A percentile compares a stretch with the other conserved stretches of the same genome.
Evolutionary conservation across 768 basidiomycete genomes (phyloP).

Genomic region (Phylloporus sp.): DNA sequence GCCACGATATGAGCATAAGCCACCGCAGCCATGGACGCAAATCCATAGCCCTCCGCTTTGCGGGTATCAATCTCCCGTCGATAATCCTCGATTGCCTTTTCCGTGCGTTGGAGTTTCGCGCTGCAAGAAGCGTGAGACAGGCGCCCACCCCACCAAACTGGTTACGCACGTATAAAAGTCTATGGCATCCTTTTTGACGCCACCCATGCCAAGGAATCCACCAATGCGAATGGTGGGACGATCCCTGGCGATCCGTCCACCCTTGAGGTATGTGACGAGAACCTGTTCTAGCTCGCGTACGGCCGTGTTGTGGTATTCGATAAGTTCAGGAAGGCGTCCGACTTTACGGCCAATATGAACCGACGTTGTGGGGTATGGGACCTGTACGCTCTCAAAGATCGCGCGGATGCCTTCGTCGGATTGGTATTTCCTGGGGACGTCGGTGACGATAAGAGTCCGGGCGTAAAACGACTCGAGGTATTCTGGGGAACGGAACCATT

Average conservation of each 20-base stretch:
- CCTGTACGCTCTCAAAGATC: constrained; percentile 66
- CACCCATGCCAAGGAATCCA: constrained; percentile 77
- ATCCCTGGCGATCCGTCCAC: constrained; percentile 70
- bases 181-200: constrained; percentile 84
- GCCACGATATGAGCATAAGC: constrained; percentile 87
- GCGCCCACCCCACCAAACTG: background rate
- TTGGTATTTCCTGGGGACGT: constrained; percentile 75
- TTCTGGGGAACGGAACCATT: constrained; percentile 88
- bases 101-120: constrained; percentile 53
- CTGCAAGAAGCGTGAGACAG: constrained; percentile 23
- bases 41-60: constrained; percentile 86
- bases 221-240: constrained; percentile 80
- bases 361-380: constrained; percentile 88
- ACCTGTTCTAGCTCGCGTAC: constrained; percentile 89
- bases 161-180: constrained; percentile 81
- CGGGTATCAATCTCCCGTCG: constrained; percentile 66
- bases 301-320: constrained; percentile 89
- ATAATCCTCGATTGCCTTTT: constrained; percentile 67
- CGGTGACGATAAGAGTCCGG: constrained; percentile 78
- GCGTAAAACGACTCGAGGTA: constrained; percentile 91
- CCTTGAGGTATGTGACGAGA: constrained; percentile 86
- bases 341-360: constrained; percentile 87
- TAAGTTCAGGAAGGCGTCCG: constrained; percentile 82
- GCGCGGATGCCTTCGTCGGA: constrained; percentile 78
- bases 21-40: constrained; percentile 85